Evolutionary conservation across 768 basidiomycete species (phyloP).

Genomic region (Panaeolus papilionaceus): DNA sequence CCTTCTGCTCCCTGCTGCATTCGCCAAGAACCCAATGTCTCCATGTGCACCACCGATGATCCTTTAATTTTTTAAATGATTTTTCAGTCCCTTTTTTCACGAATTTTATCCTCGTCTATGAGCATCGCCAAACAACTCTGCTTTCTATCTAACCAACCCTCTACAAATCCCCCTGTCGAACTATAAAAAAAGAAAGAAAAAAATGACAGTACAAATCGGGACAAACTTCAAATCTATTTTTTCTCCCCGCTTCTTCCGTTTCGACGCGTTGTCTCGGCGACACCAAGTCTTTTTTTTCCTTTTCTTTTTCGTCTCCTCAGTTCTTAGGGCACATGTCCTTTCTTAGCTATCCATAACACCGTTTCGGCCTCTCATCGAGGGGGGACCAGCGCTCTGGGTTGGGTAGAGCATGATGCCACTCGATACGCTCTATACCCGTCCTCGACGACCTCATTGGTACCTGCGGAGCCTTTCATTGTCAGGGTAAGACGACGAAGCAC

Average conservation of each 20-base stretch:
- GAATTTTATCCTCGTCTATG: background rate
- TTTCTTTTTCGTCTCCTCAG: background rate
- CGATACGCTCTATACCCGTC: background rate
- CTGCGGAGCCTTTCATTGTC: background rate
- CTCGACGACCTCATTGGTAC: background rate
- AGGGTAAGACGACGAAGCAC: background rate
- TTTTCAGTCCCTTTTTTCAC: background rate
- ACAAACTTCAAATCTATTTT: background rate
- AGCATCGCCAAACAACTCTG: background rate
- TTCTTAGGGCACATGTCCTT: background rate
- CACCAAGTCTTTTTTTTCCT: slow-evolving; percentile 6
- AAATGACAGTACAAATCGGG: background rate
- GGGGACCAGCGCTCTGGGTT: background rate
- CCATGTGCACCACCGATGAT: slow-evolving; percentile 10
- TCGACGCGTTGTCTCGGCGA: slow-evolving; percentile 7
- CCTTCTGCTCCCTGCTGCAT: background rate
- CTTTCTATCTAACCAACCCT: background rate
- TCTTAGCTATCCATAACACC: background rate
- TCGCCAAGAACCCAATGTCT: slow-evolving; percentile 1
- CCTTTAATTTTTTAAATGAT: background rate
- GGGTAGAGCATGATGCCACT: background rate
- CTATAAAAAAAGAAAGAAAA: background rate
- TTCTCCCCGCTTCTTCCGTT: background rate
- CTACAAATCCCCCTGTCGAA: background rate
- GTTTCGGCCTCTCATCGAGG: background rate